Conservation (phyloP, 2,329 filamentous ascomycete species). For the Tolypocladium cylindrosporum region DNA sequence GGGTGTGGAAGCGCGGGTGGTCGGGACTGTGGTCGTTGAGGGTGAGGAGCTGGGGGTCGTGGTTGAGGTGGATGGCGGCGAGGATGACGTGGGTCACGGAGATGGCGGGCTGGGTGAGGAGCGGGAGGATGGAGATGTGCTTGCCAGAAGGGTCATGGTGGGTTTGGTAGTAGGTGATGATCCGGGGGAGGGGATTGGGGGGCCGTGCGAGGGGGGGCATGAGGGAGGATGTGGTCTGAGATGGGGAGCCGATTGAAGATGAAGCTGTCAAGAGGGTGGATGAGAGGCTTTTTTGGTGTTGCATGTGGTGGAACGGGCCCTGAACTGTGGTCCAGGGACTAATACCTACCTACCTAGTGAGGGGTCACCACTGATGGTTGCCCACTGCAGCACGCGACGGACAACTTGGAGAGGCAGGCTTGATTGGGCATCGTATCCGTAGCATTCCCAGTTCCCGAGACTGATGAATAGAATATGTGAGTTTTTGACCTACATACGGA, state of each 20-base stretch:
- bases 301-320: neutral
- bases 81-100: conserved; percentile 71
- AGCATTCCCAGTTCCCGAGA: no score
- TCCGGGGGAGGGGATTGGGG: conserved; percentile 28
- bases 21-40: conserved; percentile 71
- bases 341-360: no score
- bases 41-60: conserved; percentile 52
- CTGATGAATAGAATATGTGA: no score
- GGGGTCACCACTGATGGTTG: no score
- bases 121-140: conserved; percentile 42
- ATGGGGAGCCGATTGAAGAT: conserved; percentile 14
- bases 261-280: neutral
- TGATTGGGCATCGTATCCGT: no score
- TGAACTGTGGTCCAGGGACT: neutral
- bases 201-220: conserved; percentile 20
- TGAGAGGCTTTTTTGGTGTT: neutral
- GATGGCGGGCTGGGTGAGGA: conserved; percentile 37
- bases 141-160: conserved; percentile 34
- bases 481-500: no score
- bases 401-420: no score
- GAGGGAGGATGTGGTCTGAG: conserved; percentile 3
- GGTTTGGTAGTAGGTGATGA: conserved; percentile 46
- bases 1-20: conserved; percentile 54
- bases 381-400: no score
- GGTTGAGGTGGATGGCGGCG: conserved; percentile 77